A percentile compares a stretch with the other conserved stretches of the same genome.
Conservation (phyloP, 2,329 filamentous ascomycete species). For the Pseudogymnoascus sp. region DNA sequence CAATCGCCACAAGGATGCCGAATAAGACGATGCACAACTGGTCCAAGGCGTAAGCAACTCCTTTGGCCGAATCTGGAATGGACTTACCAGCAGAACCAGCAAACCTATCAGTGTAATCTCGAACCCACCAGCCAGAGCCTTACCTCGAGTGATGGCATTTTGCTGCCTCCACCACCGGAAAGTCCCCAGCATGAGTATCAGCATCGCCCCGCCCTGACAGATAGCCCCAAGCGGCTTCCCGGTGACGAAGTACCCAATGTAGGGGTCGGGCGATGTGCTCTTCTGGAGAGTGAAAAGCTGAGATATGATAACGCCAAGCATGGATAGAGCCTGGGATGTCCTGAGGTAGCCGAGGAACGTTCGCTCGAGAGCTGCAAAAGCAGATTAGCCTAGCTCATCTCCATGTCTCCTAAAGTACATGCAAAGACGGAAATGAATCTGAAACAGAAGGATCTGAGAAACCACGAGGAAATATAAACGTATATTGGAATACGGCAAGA, state of each 20-base stretch:
- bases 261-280: constrained; percentile 27
- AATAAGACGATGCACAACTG: constrained; percentile 23
- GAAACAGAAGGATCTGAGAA: not conserved
- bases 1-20: constrained; percentile 25
- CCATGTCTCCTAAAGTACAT: not conserved
- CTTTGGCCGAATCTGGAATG: not conserved
- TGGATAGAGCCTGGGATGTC: constrained; percentile 62
- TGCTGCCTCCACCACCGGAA: constrained; percentile 57
- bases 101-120: constrained; percentile 47
- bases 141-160: constrained; percentile 51
- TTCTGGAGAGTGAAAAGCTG: constrained; percentile 57
- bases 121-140: constrained; percentile 52
- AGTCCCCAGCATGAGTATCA: constrained; percentile 44
- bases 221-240: constrained; percentile 51
- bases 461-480: not conserved
- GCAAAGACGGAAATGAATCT: not conserved
- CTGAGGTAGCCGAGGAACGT: constrained; percentile 70
- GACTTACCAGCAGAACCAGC: constrained; percentile 43
- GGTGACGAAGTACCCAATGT: constrained; percentile 53
- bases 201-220: constrained; percentile 38
- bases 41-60: not conserved
- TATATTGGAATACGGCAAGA: not conserved
- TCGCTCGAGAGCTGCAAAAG: constrained; percentile 57
- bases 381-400: not conserved
- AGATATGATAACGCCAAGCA: constrained; percentile 58